Base-by-base conservation (phyloP, 1,139 yeast species). In the Pneumocystis murina region DNA sequence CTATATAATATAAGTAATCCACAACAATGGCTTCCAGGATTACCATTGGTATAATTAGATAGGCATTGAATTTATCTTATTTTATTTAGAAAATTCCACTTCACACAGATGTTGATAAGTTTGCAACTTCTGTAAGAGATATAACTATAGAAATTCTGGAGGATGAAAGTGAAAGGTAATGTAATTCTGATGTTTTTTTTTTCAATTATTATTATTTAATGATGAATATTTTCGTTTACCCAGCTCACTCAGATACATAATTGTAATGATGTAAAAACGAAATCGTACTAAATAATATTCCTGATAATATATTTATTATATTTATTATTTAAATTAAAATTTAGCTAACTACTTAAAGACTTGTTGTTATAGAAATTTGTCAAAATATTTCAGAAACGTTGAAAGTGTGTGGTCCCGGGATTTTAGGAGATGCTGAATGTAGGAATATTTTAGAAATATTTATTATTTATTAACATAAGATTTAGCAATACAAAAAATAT, bases 371-470 rank as follows among this genome's bases (percentile, higher is more conserved):
- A 64, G 81, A 87, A 67, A 82, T 88, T 70, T 81, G 90, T 72
- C 95, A 88, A 74, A 82, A 83, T 71, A 73, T 89, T 65, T 81
- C 86, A 60, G 92, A 86, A 69, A 82, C 87, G 70, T 77, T 88
- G 67, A 81, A 82, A 72, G 77, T 80, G 65, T 82, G 87, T 70
- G 97, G 97, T 69, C 81, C 95, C 59, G 79, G 78, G 59, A 79
- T 86, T 67, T 84, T 91, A 48, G 76, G 77, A 61, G 83, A 84
- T 72, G 80, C 7, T 6, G 39, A 38, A 58, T 28, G 41, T 58
- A 38, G 1, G 7, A 20, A 12, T 30, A 28, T 58, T 12, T 33
- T 12, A 12, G 10, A 30, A 14, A 20, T 58, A 24, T 14, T 3
- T 30, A 58, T 20, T 40, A 24, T 58, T n/a, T 58, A 10, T 58